Base-by-base conservation (phyloP, 345 rosid species). In the Eucalyptus cloeziana region DNA sequence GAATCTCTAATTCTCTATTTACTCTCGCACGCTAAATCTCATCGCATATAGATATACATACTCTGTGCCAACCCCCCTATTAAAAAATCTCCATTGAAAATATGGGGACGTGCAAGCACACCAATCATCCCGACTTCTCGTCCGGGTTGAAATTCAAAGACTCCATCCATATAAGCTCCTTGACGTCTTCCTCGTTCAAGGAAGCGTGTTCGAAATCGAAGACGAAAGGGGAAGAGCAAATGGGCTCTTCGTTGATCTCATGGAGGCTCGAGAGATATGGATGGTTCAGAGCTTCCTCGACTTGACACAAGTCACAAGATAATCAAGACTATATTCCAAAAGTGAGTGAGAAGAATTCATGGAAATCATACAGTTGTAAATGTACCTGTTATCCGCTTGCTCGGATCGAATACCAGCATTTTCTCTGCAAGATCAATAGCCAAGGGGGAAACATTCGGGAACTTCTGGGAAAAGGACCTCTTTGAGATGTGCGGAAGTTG, bases 181-280 rank as follows among this genome's bases (percentile, higher is more conserved):
- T 97, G 43, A 97, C 96, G 58, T 96, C 99, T 67, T 96, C 94
- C 94, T 95, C 99, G 71, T 89, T 94, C 93, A 96, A 92, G 49
- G 89, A 88, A 27, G 91, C 89, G 89, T 95, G 96, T 90, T 97
- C 99, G 44, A 96, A 96, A 93, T 96, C 97, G 21, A 97, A 96
- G 81, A 89, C 69, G 67, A 97, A 97, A 50, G 98, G 95, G 64
- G 94, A 89, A 21, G 91, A 91, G 89, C 98, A 96, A 6, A 90
- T 94, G 10, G 98, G 99, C 93, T 96, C 99, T 88, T 95, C 99
- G 7, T 97, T 97, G 94, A 96, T 94, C 96, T 96, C 99, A 79
- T 97, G 98, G 89, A 97, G 98, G 90, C 98, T 94, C n/a, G 94
- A 93, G 86, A 97, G 71, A 85, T 89, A 97, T 24, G 98, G 97